Conservation (phyloP, 495 filamentous ascomycete genomes). For the Tuber umbilicatum region DNA sequence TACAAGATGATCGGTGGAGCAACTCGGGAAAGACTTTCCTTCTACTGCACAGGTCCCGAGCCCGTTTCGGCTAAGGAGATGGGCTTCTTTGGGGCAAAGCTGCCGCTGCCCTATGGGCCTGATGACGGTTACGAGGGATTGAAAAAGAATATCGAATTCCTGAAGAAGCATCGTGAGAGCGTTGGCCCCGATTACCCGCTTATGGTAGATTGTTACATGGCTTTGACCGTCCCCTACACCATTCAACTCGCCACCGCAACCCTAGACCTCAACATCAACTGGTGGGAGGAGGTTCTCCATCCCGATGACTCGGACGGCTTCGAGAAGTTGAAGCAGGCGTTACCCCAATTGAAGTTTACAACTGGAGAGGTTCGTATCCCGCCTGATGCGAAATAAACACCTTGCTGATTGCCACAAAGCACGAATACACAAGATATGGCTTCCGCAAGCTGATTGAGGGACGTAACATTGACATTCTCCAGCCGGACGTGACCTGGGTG, state of each 20-base stretch:
- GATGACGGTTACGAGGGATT: slow-evolving; percentile 75
- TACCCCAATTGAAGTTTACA: slow-evolving; percentile 86
- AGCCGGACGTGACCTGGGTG: slow-evolving; percentile 95
- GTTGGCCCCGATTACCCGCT: slow-evolving; percentile 86
- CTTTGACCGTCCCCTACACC: slow-evolving; percentile 81
- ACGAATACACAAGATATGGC: slow-evolving; percentile 85
- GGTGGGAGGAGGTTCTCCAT: slow-evolving; percentile 90
- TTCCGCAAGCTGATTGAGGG: slow-evolving; percentile 91
- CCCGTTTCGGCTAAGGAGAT: slow-evolving; percentile 67
- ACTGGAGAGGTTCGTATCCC: slow-evolving; percentile 58
- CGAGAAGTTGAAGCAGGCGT: slow-evolving; percentile 76
- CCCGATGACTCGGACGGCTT: slow-evolving; percentile 90
- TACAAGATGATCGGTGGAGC: slow-evolving; percentile 89
- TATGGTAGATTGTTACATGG: slow-evolving; percentile 97
- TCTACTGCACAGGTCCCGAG: slow-evolving; percentile 90
- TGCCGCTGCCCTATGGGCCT: slow-evolving; percentile 78
- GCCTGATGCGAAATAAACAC: no score
- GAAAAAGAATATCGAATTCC: slow-evolving; percentile 80
- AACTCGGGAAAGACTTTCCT: slow-evolving; percentile 70
- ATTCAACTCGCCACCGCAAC: slow-evolving; percentile 81
- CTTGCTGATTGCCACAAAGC: slow-evolving; percentile 42
- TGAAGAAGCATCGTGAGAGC: slow-evolving; percentile 71
- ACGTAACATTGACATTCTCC: slow-evolving; percentile 85
- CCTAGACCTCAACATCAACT: slow-evolving; percentile 77
- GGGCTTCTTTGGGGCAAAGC: slow-evolving; percentile 85